These are phyloP conservation scores for Suillus discolor DNA, from an alignment of 768 basidiomycete genomes.

Conservation along the genomic window DNA sequence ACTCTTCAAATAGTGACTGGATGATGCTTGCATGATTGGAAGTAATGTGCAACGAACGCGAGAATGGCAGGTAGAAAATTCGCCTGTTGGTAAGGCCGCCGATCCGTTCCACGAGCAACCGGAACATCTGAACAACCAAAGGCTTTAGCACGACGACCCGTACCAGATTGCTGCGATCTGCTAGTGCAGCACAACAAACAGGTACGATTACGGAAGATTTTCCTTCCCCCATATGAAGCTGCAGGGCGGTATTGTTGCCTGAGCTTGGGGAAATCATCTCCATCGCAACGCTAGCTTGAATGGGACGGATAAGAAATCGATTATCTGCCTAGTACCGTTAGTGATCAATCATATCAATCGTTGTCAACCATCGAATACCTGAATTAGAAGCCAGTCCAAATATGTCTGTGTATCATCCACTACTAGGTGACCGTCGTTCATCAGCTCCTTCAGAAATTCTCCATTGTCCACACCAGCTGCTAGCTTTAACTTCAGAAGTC, in stretches of 20 bases:
- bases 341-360: constrained; percentile 1
- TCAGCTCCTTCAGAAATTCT: constrained; percentile 20
- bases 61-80: constrained; percentile 35
- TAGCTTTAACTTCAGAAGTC: constrained; percentile 30
- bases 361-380: constrained; percentile 10
- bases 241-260: constrained; percentile 39
- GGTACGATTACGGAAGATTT: constrained; percentile 46
- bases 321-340: constrained; percentile 26
- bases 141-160: constrained; percentile 38
- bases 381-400: constrained; percentile 25
- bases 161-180: constrained; percentile 29
- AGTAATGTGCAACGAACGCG: constrained; percentile 22
- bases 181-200: constrained; percentile 26
- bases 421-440: constrained; percentile 22
- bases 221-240: constrained; percentile 61
- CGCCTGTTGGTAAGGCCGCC: constrained; percentile 36
- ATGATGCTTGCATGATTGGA: constrained; percentile 23
- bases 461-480: constrained; percentile 9
- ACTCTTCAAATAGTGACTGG: constrained; percentile 25
- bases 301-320: constrained; percentile 27
- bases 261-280: constrained; percentile 35
- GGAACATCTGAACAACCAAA: constrained; percentile 33
- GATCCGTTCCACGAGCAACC: constrained; percentile 32
- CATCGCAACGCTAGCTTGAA: constrained; percentile 30
- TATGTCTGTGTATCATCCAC: constrained; percentile 16